These are phyloP conservation scores for Trichophyton schoenleinii DNA, from an alignment of 2,329 filamentous ascomycete species.

Conservation along the genomic window DNA sequence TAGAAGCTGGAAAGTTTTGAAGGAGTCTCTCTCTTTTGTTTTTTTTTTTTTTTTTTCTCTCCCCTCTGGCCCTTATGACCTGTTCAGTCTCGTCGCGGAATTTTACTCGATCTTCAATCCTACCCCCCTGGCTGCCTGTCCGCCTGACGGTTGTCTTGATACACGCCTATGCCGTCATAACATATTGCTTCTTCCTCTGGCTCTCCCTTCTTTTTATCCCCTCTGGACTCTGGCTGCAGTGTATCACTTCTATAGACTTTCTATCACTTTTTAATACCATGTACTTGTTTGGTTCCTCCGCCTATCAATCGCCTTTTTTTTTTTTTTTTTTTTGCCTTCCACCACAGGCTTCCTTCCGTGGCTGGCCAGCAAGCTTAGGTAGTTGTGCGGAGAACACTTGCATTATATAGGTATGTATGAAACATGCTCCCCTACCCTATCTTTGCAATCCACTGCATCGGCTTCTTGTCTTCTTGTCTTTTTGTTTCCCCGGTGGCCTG, in stretches of 20 bases:
- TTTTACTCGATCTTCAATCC: neutral
- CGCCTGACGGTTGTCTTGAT: neutral
- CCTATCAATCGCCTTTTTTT: neutral
- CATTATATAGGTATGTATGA: neutral
- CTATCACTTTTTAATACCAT: neutral
- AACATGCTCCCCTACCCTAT: too few species aligned
- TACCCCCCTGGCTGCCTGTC: neutral
- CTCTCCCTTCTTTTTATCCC: neutral
- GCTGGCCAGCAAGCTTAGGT: neutral
- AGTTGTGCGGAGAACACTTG: neutral
- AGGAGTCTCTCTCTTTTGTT: neutral
- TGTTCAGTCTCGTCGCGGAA: neutral
- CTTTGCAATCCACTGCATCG: too few species aligned
- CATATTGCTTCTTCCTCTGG: neutral
- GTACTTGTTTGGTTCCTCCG: neutral
- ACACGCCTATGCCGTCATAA: neutral
- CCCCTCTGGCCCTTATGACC: neutral
- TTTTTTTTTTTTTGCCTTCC: neutral
- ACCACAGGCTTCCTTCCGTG: neutral
- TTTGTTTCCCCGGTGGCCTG: too few species aligned
- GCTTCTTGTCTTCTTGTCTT: too few species aligned
- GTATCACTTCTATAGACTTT: neutral
- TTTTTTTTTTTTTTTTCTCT: neutral
- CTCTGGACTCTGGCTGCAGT: neutral
- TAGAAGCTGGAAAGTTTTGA: slow-evolving; percentile 32